phyloP scores from a whole-genome alignment of 768 basidiomycete genomes.

The Tylopilus plumbeoviolaceoides region DNA sequence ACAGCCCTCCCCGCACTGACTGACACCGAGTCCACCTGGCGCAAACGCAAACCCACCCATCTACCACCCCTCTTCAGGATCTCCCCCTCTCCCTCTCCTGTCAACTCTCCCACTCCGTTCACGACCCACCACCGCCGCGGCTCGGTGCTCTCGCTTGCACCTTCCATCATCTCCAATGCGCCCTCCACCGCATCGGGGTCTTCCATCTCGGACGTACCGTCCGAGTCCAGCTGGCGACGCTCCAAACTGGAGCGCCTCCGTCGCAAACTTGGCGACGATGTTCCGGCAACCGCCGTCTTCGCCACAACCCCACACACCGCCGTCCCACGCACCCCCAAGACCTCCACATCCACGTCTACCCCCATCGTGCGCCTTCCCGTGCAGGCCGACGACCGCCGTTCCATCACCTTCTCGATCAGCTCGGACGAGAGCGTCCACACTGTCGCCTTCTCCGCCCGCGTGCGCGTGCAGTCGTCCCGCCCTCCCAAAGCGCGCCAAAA shows the following conservation, averaged over 20 bases:
- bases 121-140: constrained; percentile 10
- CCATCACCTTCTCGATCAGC: constrained; percentile 25
- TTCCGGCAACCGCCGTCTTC: constrained; percentile 61
- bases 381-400: constrained; percentile 12
- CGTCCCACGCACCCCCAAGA: constrained; percentile 3
- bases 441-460: constrained; percentile 14
- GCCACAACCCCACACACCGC: constrained; percentile 25
- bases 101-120: constrained; percentile 2
- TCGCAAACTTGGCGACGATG: constrained; percentile 57
- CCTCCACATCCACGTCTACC: neutral
- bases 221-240: constrained; percentile 39
- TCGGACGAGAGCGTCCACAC: constrained; percentile 27
- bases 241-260: constrained; percentile 63
- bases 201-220: constrained; percentile 29
- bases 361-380: constrained; percentile 3
- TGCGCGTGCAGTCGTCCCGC: constrained; percentile 11
- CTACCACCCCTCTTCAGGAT: constrained; percentile 25
- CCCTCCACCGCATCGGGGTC: constrained; percentile 19
- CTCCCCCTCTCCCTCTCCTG: neutral
- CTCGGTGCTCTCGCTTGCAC: constrained; percentile 22
- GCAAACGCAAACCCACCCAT: constrained; percentile 26
- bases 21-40: constrained; percentile 18
- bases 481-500: constrained; percentile 7
- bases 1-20: constrained; percentile 5
- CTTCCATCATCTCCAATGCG: constrained; percentile 14